phyloP scores from a whole-genome alignment of 441 rosid genomes.

The Syzygium syzygioides region DNA sequence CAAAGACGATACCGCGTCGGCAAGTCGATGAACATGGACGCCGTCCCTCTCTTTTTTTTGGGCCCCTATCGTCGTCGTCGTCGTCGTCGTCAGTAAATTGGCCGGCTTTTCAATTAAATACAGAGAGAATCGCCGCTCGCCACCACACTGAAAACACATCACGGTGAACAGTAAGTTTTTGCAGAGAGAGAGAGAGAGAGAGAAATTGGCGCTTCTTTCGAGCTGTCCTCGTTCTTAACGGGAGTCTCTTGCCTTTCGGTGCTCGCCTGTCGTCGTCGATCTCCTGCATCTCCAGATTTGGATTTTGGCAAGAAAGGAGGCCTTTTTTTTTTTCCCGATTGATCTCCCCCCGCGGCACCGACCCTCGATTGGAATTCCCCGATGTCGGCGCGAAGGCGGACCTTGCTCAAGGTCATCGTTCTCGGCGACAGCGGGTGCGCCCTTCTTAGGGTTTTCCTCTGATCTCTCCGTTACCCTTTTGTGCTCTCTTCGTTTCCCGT shows the following conservation, averaged over 20 bases:
- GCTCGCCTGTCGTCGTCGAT: neutral
- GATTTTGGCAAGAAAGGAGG: neutral
- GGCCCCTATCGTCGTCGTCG: neutral
- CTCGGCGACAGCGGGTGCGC: conserved; percentile 96
- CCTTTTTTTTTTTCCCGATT: neutral
- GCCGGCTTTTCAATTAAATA: neutral
- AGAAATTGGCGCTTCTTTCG: conserved; percentile 50
- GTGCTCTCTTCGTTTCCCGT: neutral
- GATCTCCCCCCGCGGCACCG: neutral
- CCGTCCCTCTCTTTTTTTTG: too few species aligned
- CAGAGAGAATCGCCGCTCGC: neutral
- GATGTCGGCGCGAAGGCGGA: conserved; percentile 73
- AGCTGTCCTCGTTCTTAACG: neutral
- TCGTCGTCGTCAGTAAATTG: neutral
- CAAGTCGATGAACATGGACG: neutral
- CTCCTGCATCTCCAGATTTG: neutral
- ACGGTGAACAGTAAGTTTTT: neutral
- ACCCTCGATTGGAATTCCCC: conserved; percentile 4
- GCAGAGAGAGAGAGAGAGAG: neutral
- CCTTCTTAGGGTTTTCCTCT: conserved; percentile 13
- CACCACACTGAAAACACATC: neutral
- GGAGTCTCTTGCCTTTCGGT: neutral
- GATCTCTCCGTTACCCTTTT: neutral
- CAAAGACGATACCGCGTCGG: neutral
- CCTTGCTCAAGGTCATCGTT: conserved; percentile 92